These are phyloP conservation scores for Rhizopus delemar DNA, from an alignment of 371 early-diverging fungal species.

Conservation along the genomic window DNA sequence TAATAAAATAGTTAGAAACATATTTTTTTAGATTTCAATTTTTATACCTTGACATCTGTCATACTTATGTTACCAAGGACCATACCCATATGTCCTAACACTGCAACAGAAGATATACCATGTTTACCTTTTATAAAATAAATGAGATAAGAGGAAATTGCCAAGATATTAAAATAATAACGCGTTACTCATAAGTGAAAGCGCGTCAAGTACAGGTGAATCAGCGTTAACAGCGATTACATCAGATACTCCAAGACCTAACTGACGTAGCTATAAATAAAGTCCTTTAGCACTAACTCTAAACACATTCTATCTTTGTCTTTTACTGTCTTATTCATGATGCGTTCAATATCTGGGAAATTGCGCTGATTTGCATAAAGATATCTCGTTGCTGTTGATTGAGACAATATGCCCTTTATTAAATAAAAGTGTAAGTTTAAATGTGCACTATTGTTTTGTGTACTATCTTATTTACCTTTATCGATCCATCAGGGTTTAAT, in stretches of 20 bases:
- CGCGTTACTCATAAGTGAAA: slow-evolving; percentile 59
- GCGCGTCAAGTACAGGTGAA: slow-evolving; percentile 58
- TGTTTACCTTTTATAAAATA: slow-evolving; percentile 43
- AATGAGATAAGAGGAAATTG: background rate
- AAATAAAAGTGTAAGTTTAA: background rate
- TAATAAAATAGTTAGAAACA: background rate
- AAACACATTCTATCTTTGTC: background rate
- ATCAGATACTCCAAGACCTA: slow-evolving; percentile 53
- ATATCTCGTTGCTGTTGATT: slow-evolving; percentile 70
- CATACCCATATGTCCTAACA: slow-evolving; percentile 59
- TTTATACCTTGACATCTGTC: slow-evolving; percentile 63
- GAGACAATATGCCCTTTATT: slow-evolving; percentile 75
- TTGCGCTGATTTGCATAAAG: slow-evolving; percentile 55
- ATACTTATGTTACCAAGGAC: slow-evolving; percentile 71
- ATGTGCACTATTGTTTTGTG: background rate
- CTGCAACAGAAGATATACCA: slow-evolving; percentile 64
- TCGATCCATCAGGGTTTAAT: slow-evolving; percentile 47
- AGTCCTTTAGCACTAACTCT: background rate
- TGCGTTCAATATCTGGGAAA: slow-evolving; percentile 36
- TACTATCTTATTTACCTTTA: slow-evolving; percentile 32
- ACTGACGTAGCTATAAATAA: slow-evolving; percentile 43
- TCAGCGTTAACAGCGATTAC: slow-evolving; percentile 59
- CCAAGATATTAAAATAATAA: background rate
- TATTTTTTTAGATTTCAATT: background rate
- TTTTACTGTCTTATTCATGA: slow-evolving; percentile 49